Base-by-base conservation (phyloP, 2,329 filamentous ascomycete species). In the Epichloe sibirici region DNA sequence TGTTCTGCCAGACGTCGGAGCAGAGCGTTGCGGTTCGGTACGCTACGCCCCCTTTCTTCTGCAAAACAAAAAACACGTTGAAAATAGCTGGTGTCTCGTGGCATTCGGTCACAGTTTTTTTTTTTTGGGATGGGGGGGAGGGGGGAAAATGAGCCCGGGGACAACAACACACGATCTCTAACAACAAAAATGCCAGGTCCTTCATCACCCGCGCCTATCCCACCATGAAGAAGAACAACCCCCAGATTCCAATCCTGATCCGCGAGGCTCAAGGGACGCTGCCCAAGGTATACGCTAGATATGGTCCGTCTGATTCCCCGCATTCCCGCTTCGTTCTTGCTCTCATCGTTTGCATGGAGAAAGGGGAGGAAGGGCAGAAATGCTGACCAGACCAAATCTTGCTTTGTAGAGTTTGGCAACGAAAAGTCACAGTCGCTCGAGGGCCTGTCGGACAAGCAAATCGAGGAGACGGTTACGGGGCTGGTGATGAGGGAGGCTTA, bases 151-250 rank as follows among this genome's bases (percentile, higher is more conserved):
- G 17, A 31, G 9, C 28, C 9, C 3, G 31, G 28, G 31, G 8
- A 31, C 8, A 23, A 28, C 1, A 17, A 5, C 25, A 17, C 7
- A 6, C 11, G n/a, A 42, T 44, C 0, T 11, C 23, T 31, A 21
- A 23, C 12, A 11, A 35, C 23, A n/a, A 15, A 17, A 7, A 2
- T 23, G 13, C 35, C 37, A 96, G 93, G 70, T 84, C 86, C 34
- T 98, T 98, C 74, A 78, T 98, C 60, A 85, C 85, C 59, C 83
- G 88, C 68, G 84, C 90, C 60, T 98, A 98, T 72, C 93, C 93
- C 46, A 93, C 88, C 55, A 97, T 98, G 91, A 98, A 98, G 83
- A 94, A 95, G 78, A 88, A 91, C 79, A 98, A 98, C 76, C 93
- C 93, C 53, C 76, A 87, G 71, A 90, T 81, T 48, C 93, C 93